Percentiles rank a stretch among this genome's conserved stretches.
Conservation (phyloP, 352 stramenopile species). For the Phytophthora syringae region DNA sequence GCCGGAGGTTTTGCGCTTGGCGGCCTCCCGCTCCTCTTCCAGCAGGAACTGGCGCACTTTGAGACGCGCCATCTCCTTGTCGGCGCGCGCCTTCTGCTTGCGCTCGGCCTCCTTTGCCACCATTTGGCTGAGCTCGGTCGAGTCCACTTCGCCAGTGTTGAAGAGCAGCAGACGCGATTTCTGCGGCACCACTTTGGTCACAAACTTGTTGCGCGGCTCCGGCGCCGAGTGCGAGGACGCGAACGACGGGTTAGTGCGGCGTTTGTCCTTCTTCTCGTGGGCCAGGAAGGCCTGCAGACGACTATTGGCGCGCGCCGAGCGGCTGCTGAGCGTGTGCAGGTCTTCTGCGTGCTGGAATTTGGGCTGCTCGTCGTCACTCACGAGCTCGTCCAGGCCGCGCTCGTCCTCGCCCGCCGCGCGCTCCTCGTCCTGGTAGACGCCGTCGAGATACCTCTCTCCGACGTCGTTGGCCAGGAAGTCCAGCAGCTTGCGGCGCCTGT, state of each 20-base stretch:
- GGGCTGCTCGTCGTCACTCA: slow-evolving; percentile 28
- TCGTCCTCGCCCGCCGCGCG: slow-evolving; percentile 39
- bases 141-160: slow-evolving; percentile 55
- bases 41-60: slow-evolving; percentile 55
- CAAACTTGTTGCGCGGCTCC: slow-evolving; percentile 68
- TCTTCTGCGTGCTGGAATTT: slow-evolving; percentile 27
- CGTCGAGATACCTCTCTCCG: slow-evolving; percentile 71
- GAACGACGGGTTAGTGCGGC: slow-evolving; percentile 41
- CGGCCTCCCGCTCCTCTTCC: slow-evolving; percentile 40
- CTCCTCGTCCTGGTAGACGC: slow-evolving; percentile 73
- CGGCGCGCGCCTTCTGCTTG: slow-evolving; percentile 54
- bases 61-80: slow-evolving; percentile 51
- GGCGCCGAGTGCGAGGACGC: slow-evolving; percentile 38
- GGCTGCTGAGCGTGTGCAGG: slow-evolving; percentile 22
- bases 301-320: slow-evolving; percentile 52
- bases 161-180: slow-evolving; percentile 65
- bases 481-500: slow-evolving; percentile 67
- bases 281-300: slow-evolving; percentile 65
- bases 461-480: slow-evolving; percentile 80
- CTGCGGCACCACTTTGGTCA: slow-evolving; percentile 55
- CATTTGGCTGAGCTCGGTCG: slow-evolving; percentile 45
- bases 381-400: slow-evolving; percentile 29
- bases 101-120: slow-evolving; percentile 47
- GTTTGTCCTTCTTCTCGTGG: slow-evolving; percentile 52
- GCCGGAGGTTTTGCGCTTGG: slow-evolving; percentile 15